Base-by-base conservation (phyloP, 495 filamentous ascomycete genomes). In the Parmelia sp. region DNA sequence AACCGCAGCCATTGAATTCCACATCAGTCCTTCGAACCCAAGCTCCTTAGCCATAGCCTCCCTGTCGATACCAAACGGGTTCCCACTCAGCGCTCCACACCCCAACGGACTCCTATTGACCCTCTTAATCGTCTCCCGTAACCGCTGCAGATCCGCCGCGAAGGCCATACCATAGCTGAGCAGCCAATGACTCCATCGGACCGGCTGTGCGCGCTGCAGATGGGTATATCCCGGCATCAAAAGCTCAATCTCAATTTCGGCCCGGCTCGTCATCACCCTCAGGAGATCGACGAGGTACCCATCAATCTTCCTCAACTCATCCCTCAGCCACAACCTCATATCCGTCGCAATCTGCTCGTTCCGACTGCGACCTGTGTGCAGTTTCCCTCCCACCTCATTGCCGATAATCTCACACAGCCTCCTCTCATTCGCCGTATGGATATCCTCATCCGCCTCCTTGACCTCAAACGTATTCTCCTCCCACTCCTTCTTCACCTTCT, bases 261-360 rank as follows among this genome's bases (percentile, higher is more conserved):
- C 91, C 25, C 92, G 82, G 29, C 79, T 80, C 61, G 87, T 82
- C 40, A 86, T 86, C 64, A 90, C 88, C 72, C 83, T 84, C 58
- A 97, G 75, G 65, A 97, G 78, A 68, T 87, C 83, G 37, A 79
- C 78, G 27, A 97, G 79, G 57, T 83, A 84, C 8, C n/a, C 69
- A 62, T 92, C 90, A 63, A 97, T 84, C 63, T 82, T 78, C 66
- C 81, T 83, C 58, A 97, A 75, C 77, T 92, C 82, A 67, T 90
- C 88, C 51, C 90, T 81, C 63, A 96, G 77, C 93, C 93, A 97
- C 71, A 96, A 77, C 56, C 68, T 63, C 89, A 96, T 93, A 70
- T 97, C 93, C 29, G 89, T 93, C 33, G 88, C 91, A 64, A 97
- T 83, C 77, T 97, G 94, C 78, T 97, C 94, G 71, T 97, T 97